These are phyloP conservation scores for Huiozyma sinensis DNA, from an alignment of 805 yeast genomes.

Conservation along the genomic window DNA sequence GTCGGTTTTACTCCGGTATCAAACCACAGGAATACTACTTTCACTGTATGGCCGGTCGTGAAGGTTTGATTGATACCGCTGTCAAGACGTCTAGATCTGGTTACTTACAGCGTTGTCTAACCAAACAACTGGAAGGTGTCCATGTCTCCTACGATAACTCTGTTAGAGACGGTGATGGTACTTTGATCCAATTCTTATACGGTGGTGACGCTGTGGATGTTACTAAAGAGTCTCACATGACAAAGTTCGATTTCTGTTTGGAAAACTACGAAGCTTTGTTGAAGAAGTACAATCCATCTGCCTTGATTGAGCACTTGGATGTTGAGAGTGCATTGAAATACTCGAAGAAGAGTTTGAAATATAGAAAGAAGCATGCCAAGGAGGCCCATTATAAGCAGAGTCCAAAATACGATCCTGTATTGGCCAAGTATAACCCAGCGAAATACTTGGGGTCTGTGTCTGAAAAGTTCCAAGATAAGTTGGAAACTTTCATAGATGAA, in stretches of 20 bases:
- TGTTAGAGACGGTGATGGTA: constrained; percentile 91
- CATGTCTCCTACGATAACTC: constrained; percentile 89
- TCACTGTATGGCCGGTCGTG: constrained; percentile 99
- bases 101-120: constrained; percentile 94
- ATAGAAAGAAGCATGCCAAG: constrained; percentile 49
- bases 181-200: constrained; percentile 85
- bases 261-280: constrained; percentile 83
- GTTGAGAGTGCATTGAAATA: constrained; percentile 73
- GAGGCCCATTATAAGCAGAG: constrained; percentile 54
- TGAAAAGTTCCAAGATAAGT: constrained; percentile 71
- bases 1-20: constrained; percentile 95
- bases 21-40: constrained; percentile 97
- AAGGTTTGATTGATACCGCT: constrained; percentile 98
- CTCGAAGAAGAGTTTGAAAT: constrained; percentile 71
- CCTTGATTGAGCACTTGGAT: constrained; percentile 61
- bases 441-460: constrained; percentile 89
- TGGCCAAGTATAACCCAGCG: constrained; percentile 78
- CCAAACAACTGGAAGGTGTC: constrained; percentile 96
- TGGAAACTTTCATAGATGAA: constrained; percentile 56
- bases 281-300: constrained; percentile 77
- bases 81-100: constrained; percentile 98
- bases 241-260: constrained; percentile 84
- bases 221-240: constrained; percentile 87
- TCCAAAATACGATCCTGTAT: constrained; percentile 74
- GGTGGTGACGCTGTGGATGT: constrained; percentile 97